Evolutionary conservation across 2,329 filamentous ascomycete genomes (phyloP), one percentile per base, ranked within the genome.

Genomic region (Pyrenochaeta sp.): DNA sequence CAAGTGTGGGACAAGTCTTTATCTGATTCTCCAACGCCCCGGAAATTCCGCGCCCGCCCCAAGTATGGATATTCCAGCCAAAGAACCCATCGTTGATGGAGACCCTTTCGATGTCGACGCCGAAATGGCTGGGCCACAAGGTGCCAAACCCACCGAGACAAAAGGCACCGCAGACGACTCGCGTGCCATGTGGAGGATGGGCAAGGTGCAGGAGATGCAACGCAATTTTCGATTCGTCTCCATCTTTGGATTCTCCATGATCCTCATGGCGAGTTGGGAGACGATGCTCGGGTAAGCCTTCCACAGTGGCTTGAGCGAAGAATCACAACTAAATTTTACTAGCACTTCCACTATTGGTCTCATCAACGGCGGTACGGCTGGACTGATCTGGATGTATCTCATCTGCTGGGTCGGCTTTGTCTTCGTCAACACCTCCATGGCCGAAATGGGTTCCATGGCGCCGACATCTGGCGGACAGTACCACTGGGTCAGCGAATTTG

Each of bases 371-470:
- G 71, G 71, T 2, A 66, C 69, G 6, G 67, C 69, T 10, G 71
- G 69, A 3, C 27, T 71, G 23, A 72, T 73, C 4, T 73, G 68
- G 62, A 61, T 59, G 3, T 71, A 66, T 29, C 43, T 69, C 2
- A 63, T 71, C 14, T 54, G 56, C 9, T 63, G 64, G 54, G 40
- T 68, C 1, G 63, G 67, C 3, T 65, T 70, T 20, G 56, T 59
- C 4, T 68, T 62, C 23, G 68, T 71, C 1, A 56, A 50, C 2
- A 53, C 60, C 1, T 67, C 64, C 1, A 48, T 71, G 27, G 68
- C 69, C 15, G 71, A 73, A 29, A 74, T 76, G 71, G 72, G 64
- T 1, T 75, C 72, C 0, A 75, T 75, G 61, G 60, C 60, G 0
- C 61, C 61, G 15, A 62, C 52, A 9, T 51, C 59, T 15, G 61